Evolutionary conservation across 768 basidiomycete genomes (phyloP), one percentile per base, ranked within the genome.

Genomic region (Phlebiopsis flavidoalba): DNA sequence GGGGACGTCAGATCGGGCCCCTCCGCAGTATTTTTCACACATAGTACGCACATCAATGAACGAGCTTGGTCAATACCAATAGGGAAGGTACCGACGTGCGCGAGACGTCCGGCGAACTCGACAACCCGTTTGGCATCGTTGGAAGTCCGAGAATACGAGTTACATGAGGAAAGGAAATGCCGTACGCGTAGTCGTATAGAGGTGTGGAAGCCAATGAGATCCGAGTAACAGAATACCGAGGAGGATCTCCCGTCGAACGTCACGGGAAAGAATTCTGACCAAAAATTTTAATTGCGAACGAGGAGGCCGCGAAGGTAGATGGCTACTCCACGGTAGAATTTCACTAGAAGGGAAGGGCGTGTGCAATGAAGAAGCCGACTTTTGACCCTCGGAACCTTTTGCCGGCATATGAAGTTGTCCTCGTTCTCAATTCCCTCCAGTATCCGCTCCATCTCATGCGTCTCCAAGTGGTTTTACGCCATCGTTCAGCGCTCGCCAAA

Each of bases 201-300:
- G n/a, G 97, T 99, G 79, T 99, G 97, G 85, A 98, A 99, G 14
- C 97, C 97, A 69, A 99, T 94, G 63, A 99, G 82, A 71, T 99
- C 96, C 69, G 93, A 98, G 73, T 95, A 93, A n/a, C 14, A 98
- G 81, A 48, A 98, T 83, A 33, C 97, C 97, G 37, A 98, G 86
- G n/a, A 99, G 79, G 63, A 99, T 98, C 75, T 99, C 97, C 59
- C 95, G 86, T 53, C 97, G 89, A 37, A 99, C 97, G 2, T n/a
- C n/a, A n/a, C n/a, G n/a, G n/a, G 97, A 97, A 15, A 99, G 80
- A 70, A 98, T 97, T 62, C 97, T 97, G 53, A 35, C 19, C 14
- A 48, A 15, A 36, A 15, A 46, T 35, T 12, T 24, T 6, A 40
- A 53, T 46, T 21, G 15, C 26, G 49, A 59, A 45, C 11, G 46